These are phyloP conservation scores for Tetracentron sinense DNA, from an alignment of 164 flowering plant genomes.

Conservation along the genomic window DNA sequence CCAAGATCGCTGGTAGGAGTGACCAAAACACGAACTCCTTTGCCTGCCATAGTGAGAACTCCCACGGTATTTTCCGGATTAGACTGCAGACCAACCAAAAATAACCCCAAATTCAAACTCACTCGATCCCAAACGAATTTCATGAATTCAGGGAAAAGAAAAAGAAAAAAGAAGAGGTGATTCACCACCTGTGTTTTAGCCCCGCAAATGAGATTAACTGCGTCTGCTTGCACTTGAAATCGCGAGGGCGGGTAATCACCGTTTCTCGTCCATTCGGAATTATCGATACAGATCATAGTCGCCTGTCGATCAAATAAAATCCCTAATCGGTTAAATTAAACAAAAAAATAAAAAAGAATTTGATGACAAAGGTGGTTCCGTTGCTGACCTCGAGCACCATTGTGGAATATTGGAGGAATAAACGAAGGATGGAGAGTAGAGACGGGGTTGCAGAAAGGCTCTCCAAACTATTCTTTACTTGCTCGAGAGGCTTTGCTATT, in stretches of 20 bases:
- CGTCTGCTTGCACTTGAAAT: slow-evolving; percentile 89
- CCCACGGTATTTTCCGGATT: slow-evolving; percentile 98
- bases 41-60: slow-evolving; percentile 90
- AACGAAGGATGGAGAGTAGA: slow-evolving; percentile 15
- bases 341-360: slow-evolving; percentile 1
- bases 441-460: not conserved
- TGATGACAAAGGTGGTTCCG: not conserved
- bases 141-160: not conserved
- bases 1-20: slow-evolving; percentile 95
- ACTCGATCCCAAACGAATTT: slow-evolving; percentile 1
- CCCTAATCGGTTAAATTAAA: slow-evolving; percentile 11
- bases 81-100: slow-evolving; percentile 42
- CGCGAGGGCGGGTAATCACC: slow-evolving; percentile 86
- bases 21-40: slow-evolving; percentile 91
- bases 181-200: slow-evolving; percentile 82
- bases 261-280: slow-evolving; percentile 97
- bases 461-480: no score
- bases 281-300: slow-evolving; percentile 96
- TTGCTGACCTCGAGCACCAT: slow-evolving; percentile 61
- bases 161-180: not conserved
- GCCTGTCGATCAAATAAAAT: slow-evolving; percentile 50
- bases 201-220: slow-evolving; percentile 93
- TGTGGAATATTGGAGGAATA: slow-evolving; percentile 11
- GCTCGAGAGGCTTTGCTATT: no score
- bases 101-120: slow-evolving; percentile 1